A percentile compares a stretch with the other conserved stretches of the same genome.
phyloP scores from a whole-genome alignment of 495 filamentous ascomycete species.

The Lasiosphaeria miniovina region DNA sequence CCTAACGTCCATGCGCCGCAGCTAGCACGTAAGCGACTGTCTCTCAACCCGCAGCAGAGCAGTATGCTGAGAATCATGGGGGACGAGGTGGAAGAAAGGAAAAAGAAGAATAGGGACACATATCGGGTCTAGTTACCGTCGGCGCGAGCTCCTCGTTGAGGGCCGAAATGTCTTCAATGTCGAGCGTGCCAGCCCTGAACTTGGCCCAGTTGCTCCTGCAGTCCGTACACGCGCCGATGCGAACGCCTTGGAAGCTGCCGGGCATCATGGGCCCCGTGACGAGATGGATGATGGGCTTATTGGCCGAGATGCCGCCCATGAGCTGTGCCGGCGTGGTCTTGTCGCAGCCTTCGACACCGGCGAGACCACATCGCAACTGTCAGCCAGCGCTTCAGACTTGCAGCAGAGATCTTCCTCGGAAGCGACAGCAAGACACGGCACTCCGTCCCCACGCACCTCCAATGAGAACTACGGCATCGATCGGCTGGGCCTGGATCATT shows the following conservation, averaged over 20 bases:
- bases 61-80: too few species aligned
- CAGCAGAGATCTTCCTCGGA: too few species aligned
- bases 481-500: constrained; percentile 64
- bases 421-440: too few species aligned
- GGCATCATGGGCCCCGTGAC: constrained; percentile 69
- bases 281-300: constrained; percentile 62
- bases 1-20: constrained; percentile 31
- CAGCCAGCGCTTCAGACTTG: too few species aligned
- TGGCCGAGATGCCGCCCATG: constrained; percentile 68
- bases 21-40: neutral
- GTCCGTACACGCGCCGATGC: constrained; percentile 66
- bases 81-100: too few species aligned
- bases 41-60: too few species aligned
- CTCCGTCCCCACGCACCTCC: constrained; percentile 45
- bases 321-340: constrained; percentile 67
- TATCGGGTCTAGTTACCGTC: constrained; percentile 43
- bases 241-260: constrained; percentile 53
- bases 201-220: constrained; percentile 67
- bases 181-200: constrained; percentile 56
- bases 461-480: constrained; percentile 62
- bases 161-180: constrained; percentile 62
- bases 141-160: constrained; percentile 68
- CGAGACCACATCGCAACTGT: neutral
- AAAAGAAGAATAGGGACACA: neutral
- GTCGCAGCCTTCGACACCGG: constrained; percentile 52